A percentile compares a stretch with the other conserved stretches of the same genome.
Conservation (phyloP, 2,329 filamentous ascomycete genomes). For the Aspergillus thermomutatus region DNA sequence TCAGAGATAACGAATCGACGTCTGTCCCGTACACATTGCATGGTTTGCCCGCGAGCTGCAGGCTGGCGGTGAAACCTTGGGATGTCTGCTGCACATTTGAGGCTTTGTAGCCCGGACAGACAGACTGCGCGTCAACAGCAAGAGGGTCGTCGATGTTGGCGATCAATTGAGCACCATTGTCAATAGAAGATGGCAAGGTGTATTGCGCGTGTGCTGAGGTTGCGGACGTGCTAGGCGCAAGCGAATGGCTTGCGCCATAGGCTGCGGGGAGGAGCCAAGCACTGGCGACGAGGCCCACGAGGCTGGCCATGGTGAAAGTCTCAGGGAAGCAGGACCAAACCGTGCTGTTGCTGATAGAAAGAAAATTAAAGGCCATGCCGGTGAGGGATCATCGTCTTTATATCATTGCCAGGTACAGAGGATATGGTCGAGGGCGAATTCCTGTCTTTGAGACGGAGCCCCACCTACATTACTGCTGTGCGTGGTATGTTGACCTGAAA, state of each 20-base stretch:
- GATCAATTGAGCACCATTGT: constrained; percentile 48
- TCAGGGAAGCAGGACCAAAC: background rate
- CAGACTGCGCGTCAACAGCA: constrained; percentile 60
- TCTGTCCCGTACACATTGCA: constrained; percentile 78
- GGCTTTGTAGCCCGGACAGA: constrained; percentile 61
- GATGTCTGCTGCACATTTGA: constrained; percentile 46
- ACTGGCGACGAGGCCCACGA: constrained; percentile 18
- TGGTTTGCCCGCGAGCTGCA: constrained; percentile 51
- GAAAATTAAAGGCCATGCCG: background rate
- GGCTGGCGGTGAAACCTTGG: constrained; percentile 50
- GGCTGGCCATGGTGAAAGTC: constrained; percentile 21
- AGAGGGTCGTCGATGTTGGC: constrained; percentile 64
- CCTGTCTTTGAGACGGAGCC: background rate
- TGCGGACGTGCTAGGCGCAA: constrained; percentile 11
- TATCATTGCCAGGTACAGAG: background rate
- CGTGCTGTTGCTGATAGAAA: background rate
- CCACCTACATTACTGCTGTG: background rate
- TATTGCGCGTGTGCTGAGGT: constrained; percentile 32
- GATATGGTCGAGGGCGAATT: background rate
- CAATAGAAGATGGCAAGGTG: constrained; percentile 48
- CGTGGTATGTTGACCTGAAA: background rate
- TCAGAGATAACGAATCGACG: constrained; percentile 62
- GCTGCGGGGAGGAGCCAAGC: constrained; percentile 25
- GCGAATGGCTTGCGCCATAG: constrained; percentile 19
- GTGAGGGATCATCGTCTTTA: background rate